Evolutionary conservation across 2,329 filamentous ascomycete genomes (phyloP).

Genomic region (Phoma sp.): DNA sequence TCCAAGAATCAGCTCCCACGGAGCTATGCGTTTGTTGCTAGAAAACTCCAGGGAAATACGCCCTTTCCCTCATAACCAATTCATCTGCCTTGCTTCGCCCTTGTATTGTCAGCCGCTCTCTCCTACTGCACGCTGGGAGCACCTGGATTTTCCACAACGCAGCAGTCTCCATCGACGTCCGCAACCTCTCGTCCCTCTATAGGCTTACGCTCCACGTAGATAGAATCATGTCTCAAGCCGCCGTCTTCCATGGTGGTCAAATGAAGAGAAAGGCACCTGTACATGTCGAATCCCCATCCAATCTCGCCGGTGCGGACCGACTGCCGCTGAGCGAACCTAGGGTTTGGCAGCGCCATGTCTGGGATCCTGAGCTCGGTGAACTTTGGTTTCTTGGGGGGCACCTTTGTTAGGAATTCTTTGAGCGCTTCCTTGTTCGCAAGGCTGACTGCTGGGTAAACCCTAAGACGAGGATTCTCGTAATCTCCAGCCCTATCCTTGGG

Average conservation of each 20-base stretch:
- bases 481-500: neutral
- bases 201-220: constrained; percentile 1
- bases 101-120: neutral
- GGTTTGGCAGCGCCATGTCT: neutral
- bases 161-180: neutral
- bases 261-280: constrained; percentile 9
- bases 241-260: neutral
- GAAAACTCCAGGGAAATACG: too few species aligned
- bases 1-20: too few species aligned
- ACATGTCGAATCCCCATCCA: constrained; percentile 14
- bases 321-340: neutral
- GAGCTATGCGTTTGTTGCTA: too few species aligned
- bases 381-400: too few species aligned
- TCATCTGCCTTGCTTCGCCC: neutral
- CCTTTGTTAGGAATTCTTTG: neutral
- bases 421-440: neutral
- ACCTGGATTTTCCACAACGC: neutral
- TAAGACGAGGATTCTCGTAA: neutral
- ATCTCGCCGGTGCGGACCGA: constrained; percentile 10
- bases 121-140: neutral
- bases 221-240: neutral
- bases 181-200: neutral
- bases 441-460: neutral
- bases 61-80: too few species aligned
- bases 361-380: neutral